These are phyloP conservation scores for Lyophyllum semitale DNA, from an alignment of 768 basidiomycete species.

Conservation along the genomic window DNA sequence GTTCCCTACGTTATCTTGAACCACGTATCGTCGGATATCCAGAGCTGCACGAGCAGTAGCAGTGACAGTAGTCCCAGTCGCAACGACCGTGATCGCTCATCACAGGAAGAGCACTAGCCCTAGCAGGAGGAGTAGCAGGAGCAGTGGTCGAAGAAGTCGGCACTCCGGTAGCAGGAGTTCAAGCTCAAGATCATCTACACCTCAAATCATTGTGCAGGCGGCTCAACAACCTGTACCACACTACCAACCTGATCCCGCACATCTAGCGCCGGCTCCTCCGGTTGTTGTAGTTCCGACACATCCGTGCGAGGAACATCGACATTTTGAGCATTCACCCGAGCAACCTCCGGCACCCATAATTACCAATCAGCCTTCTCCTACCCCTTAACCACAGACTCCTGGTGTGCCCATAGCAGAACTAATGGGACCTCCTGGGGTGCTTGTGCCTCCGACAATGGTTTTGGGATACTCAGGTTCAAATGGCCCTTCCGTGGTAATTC, in stretches of 20 bases:
- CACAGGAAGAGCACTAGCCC: not conserved
- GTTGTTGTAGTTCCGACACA: constrained; percentile 5
- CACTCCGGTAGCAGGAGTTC: not conserved
- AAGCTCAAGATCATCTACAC: not conserved
- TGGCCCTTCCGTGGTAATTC: not conserved
- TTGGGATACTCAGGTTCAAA: not conserved
- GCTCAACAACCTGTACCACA: constrained; percentile 16
- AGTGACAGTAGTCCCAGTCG: constrained; percentile 2
- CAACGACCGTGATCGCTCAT: not conserved
- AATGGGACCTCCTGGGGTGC: not conserved
- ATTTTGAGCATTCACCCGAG: not conserved
- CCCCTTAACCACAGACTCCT: not conserved
- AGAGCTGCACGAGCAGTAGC: constrained; percentile 1
- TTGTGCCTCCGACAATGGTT: not conserved
- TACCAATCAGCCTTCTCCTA: not conserved
- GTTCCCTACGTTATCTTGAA: not conserved
- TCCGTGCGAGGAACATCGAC: not conserved
- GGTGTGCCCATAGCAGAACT: not conserved
- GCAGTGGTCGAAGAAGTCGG: not conserved
- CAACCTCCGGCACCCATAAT: constrained; percentile 12
- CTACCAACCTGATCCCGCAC: constrained; percentile 1
- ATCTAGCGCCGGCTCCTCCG: constrained; percentile 1
- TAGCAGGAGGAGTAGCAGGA: not conserved
- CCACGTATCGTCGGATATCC: not conserved
- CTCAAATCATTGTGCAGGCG: not conserved